Evolutionary conservation across 176 grass and related monocot species (phyloP).

Genomic region (Phoenix dactylifera): DNA sequence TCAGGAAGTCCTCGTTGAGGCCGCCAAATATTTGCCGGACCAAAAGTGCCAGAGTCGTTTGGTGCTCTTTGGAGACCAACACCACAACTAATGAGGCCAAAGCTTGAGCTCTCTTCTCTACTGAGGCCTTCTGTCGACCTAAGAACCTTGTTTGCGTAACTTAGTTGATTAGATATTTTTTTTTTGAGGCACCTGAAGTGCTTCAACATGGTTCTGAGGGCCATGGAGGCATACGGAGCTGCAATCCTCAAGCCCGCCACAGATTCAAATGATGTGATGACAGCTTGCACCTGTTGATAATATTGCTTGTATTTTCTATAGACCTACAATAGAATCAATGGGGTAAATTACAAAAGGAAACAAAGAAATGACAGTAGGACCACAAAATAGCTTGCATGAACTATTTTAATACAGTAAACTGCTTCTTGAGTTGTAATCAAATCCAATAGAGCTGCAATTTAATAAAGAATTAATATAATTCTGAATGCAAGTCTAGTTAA

Average conservation of each 20-base stretch:
- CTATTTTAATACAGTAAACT: too few relatives aligned
- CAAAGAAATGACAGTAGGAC: conserved; percentile 17
- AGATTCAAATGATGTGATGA: conserved; percentile 63
- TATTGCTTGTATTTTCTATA: conserved; percentile 84
- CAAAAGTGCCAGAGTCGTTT: conserved; percentile 9
- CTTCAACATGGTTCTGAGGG: conserved; percentile 65
- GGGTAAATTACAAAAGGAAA: conserved; percentile 1
- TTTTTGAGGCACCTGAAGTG: conserved; percentile 71
- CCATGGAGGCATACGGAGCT: conserved; percentile 56
- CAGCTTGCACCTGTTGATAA: conserved; percentile 64
- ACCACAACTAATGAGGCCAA: conserved; percentile 36
- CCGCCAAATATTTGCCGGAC: conserved; percentile 79
- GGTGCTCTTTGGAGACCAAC: conserved; percentile 30
- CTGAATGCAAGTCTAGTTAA: too few relatives aligned
- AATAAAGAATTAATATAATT: too few relatives aligned
- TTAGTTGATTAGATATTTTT: conserved; percentile 55
- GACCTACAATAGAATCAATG: conserved; percentile 36
- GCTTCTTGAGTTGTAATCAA: too few relatives aligned
- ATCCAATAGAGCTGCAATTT: too few relatives aligned
- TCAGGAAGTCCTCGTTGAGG: conserved; percentile 71
- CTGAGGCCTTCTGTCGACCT: conserved; percentile 29
- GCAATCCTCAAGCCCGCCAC: conserved; percentile 69
- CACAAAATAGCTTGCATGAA: neutral
- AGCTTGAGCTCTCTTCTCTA: conserved; percentile 51
- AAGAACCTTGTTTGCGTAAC: conserved; percentile 34